phyloP scores from a whole-genome alignment of 2,329 filamentous ascomycete species.

The Penicillium digitatum region DNA sequence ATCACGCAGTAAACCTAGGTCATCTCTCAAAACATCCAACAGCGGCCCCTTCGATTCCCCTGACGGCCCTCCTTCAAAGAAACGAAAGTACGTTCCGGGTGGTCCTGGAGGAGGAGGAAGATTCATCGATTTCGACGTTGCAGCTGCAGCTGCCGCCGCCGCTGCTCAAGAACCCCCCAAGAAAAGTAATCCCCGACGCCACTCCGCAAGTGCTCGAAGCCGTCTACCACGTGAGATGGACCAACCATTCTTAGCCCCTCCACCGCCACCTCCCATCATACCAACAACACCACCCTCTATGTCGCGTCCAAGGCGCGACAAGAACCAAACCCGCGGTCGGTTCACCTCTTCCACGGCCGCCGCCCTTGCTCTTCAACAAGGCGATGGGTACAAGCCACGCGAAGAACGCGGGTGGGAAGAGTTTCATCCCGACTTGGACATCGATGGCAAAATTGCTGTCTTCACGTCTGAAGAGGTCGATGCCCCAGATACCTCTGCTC shows the following conservation, averaged over 20 bases:
- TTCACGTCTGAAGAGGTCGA: constrained; percentile 83
- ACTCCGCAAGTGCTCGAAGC: constrained; percentile 48
- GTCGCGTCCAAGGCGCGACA: constrained; percentile 41
- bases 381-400: constrained; percentile 92
- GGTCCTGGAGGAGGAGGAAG: constrained; percentile 81
- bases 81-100: constrained; percentile 75
- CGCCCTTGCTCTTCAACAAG: constrained; percentile 82
- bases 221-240: constrained; percentile 50
- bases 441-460: constrained; percentile 73
- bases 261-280: constrained; percentile 27
- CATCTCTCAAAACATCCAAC: constrained; percentile 31
- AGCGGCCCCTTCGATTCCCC: constrained; percentile 25
- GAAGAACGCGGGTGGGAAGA: constrained; percentile 98
- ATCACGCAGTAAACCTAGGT: constrained; percentile 30
- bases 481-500: constrained; percentile 56
- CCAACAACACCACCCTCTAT: constrained; percentile 39
- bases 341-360: constrained; percentile 82
- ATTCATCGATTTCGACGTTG: constrained; percentile 66
- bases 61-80: constrained; percentile 64
- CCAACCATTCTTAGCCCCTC: constrained; percentile 24
- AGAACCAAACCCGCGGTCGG: constrained; percentile 55
- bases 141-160: constrained; percentile 59
- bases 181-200: constrained; percentile 39
- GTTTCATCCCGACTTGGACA: constrained; percentile 92
- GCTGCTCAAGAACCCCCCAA: constrained; percentile 39